Percentiles rank a stretch among this genome's conserved stretches.
Conservation (phyloP, 2,329 filamentous ascomycete species). For the Phyllosticta capitalensis region DNA sequence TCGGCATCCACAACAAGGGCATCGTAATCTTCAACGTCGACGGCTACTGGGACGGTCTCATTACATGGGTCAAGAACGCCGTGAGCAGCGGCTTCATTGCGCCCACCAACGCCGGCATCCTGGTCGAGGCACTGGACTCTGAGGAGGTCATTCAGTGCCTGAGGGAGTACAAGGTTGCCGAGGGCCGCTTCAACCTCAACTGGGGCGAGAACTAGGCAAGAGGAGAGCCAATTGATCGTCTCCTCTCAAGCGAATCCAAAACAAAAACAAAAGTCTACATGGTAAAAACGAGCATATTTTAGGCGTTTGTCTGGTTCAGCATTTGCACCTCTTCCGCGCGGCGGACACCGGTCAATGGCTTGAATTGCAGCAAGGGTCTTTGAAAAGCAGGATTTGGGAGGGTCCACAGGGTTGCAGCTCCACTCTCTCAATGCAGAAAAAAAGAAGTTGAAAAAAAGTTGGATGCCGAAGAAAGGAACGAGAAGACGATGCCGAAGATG, state of each 20-base stretch:
- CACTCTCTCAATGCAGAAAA: no score
- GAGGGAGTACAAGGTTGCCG: slow-evolving; percentile 63
- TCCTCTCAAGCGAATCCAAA: neutral
- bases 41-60: slow-evolving; percentile 82
- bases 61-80: slow-evolving; percentile 70
- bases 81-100: slow-evolving; percentile 71
- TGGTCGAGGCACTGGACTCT: slow-evolving; percentile 64
- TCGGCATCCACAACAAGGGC: slow-evolving; percentile 77
- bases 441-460: no score
- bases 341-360: neutral
- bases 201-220: slow-evolving; percentile 51
- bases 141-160: slow-evolving; percentile 64
- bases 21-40: slow-evolving; percentile 80
- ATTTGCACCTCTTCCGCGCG: neutral
- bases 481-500: no score
- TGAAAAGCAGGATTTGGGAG: neutral
- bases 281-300: neutral
- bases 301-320: neutral
- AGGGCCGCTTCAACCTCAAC: slow-evolving; percentile 67
- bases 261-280: neutral
- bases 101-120: slow-evolving; percentile 59
- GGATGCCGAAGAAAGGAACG: no score
- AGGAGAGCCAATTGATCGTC: neutral
- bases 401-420: no score
- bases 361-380: no score